Evolutionary conservation across 805 yeast species (phyloP).

Genomic region (Saccharomycopsis selenospora): DNA sequence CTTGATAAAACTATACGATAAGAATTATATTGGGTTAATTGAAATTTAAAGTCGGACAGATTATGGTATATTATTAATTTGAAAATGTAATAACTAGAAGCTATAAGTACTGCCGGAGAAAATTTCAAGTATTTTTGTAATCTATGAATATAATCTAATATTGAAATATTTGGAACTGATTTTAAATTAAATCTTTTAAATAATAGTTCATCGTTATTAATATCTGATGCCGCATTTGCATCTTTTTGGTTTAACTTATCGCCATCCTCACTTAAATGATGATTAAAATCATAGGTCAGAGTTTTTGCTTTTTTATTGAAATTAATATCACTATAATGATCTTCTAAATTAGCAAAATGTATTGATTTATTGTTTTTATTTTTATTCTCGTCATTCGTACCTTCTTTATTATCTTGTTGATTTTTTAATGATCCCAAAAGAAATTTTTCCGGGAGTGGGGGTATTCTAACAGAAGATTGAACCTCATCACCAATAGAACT

Average conservation of each 20-base stretch:
- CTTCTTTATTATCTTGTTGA: background rate
- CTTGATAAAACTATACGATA: constrained; percentile 40
- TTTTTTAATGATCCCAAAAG: background rate
- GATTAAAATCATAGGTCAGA: background rate
- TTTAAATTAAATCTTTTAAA: constrained; percentile 24
- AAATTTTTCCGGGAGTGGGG: background rate
- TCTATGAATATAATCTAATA: constrained; percentile 26
- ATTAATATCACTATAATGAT: background rate
- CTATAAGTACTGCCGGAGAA: constrained; percentile 27
- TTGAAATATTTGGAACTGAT: constrained; percentile 23
- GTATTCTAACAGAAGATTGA: background rate
- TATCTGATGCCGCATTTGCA: background rate
- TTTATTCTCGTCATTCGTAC: background rate
- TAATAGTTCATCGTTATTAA: constrained; percentile 14
- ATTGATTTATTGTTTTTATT: background rate
- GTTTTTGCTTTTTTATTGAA: background rate
- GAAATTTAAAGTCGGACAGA: constrained; percentile 25
- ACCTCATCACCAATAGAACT: background rate
- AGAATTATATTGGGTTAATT: constrained; percentile 34
- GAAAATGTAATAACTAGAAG: constrained; percentile 26
- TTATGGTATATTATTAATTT: constrained; percentile 21
- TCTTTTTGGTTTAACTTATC: background rate
- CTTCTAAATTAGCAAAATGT: background rate
- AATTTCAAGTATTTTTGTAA: constrained; percentile 26
- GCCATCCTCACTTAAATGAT: background rate